phyloP scores from a whole-genome alignment of 1,139 yeast genomes.

The Suhomyces coccinellae region DNA sequence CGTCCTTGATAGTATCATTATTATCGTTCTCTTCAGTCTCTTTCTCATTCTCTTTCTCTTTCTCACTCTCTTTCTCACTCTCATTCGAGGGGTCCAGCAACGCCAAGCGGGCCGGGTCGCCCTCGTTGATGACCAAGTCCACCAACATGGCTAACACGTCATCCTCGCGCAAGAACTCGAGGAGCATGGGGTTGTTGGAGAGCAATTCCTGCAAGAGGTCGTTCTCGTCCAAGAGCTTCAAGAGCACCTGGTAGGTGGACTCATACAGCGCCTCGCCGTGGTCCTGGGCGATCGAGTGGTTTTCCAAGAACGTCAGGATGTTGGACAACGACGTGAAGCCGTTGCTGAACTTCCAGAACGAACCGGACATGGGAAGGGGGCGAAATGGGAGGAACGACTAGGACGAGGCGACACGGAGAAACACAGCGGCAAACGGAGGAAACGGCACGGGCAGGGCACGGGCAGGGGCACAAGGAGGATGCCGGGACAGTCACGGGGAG shows the following conservation, averaged over 20 bases:
- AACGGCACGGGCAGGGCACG: background rate
- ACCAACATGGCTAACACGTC: conserved; percentile 66
- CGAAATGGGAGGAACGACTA: too few species aligned
- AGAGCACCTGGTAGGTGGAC: conserved; percentile 40
- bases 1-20: conserved; percentile 1
- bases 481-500: conserved; percentile 1
- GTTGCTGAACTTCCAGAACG: conserved; percentile 91
- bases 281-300: conserved; percentile 37
- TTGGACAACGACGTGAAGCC: conserved; percentile 77
- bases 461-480: background rate
- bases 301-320: conserved; percentile 70
- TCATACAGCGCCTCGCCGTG: conserved; percentile 23
- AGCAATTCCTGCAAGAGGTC: conserved; percentile 82
- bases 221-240: conserved; percentile 78
- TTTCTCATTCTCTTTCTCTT: too few species aligned
- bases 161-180: conserved; percentile 79
- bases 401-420: background rate
- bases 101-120: conserved; percentile 17
- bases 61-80: background rate
- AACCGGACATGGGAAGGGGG: conserved; percentile 56
- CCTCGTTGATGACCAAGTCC: conserved; percentile 59
- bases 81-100: conserved; percentile 2
- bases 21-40: too few species aligned
- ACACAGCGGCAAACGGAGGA: too few species aligned
- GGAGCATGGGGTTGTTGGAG: conserved; percentile 76